Conservation (phyloP, 148 eudicot species). For the Amaranthus hypochondriacus region DNA sequence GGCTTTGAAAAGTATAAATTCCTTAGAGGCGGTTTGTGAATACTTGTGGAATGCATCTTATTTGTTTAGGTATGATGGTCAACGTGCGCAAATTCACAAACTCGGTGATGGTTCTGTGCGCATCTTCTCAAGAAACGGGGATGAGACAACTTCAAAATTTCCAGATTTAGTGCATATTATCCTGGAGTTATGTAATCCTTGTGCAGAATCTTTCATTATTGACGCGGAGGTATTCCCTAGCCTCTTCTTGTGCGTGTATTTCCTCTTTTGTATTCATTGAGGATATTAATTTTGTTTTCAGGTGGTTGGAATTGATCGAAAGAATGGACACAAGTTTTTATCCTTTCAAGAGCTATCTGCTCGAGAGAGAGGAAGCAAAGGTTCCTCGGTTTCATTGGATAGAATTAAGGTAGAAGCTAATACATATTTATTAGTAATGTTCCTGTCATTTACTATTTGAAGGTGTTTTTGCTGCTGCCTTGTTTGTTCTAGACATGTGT, state of each 20-base stretch:
- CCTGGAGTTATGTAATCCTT: slow-evolving; percentile 53
- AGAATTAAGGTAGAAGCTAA: slow-evolving; percentile 58
- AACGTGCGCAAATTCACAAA: slow-evolving; percentile 95
- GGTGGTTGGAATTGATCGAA: slow-evolving; percentile 95
- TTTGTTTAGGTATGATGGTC: slow-evolving; percentile 87
- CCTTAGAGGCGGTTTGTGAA: neutral
- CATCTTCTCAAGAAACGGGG: slow-evolving; percentile 93
- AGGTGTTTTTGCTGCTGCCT: neutral
- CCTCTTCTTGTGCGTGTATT: neutral
- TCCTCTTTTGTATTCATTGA: neutral
- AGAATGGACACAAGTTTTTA: slow-evolving; percentile 62
- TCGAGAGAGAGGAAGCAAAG: slow-evolving; percentile 85
- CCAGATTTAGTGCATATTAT: slow-evolving; percentile 81
- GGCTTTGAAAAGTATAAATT: neutral
- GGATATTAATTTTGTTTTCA: slow-evolving; percentile 29
- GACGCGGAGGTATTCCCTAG: slow-evolving; percentile 71
- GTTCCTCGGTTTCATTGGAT: slow-evolving; percentile 51
- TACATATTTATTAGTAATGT: neutral
- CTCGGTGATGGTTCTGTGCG: slow-evolving; percentile 75
- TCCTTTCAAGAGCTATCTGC: slow-evolving; percentile 92
- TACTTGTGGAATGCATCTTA: neutral
- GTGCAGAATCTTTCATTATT: slow-evolving; percentile 56
- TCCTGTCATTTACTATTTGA: neutral
- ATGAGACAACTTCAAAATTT: slow-evolving; percentile 80
- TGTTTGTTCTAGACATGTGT: slow-evolving; percentile 2